Percentiles rank a stretch among this genome's conserved stretches.
Conservation (phyloP, 2,329 filamentous ascomycete genomes). For the Catunica adiposa region DNA sequence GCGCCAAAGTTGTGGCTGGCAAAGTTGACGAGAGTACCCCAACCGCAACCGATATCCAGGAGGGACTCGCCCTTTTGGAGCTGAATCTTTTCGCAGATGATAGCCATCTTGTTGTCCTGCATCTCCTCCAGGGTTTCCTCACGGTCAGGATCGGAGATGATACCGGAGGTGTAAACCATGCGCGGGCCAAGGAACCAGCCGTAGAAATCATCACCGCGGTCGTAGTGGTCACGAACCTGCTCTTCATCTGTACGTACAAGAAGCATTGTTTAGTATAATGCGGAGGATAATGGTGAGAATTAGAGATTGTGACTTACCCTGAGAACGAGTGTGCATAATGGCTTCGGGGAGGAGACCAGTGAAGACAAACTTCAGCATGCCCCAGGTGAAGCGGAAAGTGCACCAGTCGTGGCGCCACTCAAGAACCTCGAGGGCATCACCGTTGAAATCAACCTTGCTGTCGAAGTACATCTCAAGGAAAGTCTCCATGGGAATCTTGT, state of each 20-base stretch:
- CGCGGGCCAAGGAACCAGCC: conserved; percentile 94
- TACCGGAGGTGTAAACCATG: conserved; percentile 96
- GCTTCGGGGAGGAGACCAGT: conserved; percentile 77
- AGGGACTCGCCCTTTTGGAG: conserved; percentile 65
- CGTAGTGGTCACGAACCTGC: conserved; percentile 94
- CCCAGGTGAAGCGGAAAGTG: conserved; percentile 76
- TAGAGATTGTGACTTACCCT: conserved; percentile 29
- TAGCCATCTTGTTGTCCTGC: conserved; percentile 90
- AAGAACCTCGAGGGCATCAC: conserved; percentile 71
- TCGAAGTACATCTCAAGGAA: conserved; percentile 98
- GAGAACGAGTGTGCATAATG: conserved; percentile 79
- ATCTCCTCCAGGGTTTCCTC: conserved; percentile 90
- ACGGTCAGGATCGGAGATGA: conserved; percentile 72
- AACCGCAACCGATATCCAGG: conserved; percentile 93
- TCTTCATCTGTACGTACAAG: conserved; percentile 50
- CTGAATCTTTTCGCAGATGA: conserved; percentile 91
- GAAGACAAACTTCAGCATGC: conserved; percentile 76
- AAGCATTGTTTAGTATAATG: not conserved
- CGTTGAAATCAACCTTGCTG: conserved; percentile 87
- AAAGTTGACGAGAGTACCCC: conserved; percentile 90
- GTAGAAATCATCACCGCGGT: conserved; percentile 96
- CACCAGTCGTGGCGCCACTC: conserved; percentile 97
- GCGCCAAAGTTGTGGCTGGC: conserved; percentile 86
- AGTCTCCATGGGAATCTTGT: conserved; percentile 76
- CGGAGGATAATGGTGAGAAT: not conserved